Percentiles rank a stretch among this genome's conserved stretches.
phyloP scores from a whole-genome alignment of 179 eudicot genomes.

The Spergularia azorica region DNA sequence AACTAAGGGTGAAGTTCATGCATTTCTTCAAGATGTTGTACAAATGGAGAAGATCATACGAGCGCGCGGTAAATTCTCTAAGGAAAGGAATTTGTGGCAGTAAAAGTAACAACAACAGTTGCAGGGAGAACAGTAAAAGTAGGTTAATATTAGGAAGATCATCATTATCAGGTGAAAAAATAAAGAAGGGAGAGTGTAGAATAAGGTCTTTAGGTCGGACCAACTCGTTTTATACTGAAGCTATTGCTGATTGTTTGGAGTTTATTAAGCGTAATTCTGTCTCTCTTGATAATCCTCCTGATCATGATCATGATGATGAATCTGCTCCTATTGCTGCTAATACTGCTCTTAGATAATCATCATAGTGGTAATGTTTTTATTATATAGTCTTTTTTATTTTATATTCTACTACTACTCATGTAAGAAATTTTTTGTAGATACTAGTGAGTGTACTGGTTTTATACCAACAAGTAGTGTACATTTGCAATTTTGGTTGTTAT shows the following conservation, averaged over 20 bases:
- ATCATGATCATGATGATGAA: conserved; percentile 20
- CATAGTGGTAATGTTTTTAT: no score
- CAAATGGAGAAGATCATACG: conserved; percentile 33
- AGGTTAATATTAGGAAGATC: conserved; percentile 1
- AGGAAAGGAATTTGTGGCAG: conserved; percentile 22
- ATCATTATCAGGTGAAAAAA: not conserved
- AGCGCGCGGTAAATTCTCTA: conserved; percentile 26
- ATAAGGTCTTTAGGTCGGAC: conserved; percentile 42
- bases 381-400: no score
- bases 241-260: conserved; percentile 78
- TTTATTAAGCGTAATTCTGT: conserved; percentile 65
- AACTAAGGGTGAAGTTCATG: conserved; percentile 35
- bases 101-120: no score
- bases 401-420: no score
- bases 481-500: no score
- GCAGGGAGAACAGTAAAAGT: conserved; percentile 10
- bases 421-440: no score
- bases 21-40: conserved; percentile 32
- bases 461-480: no score
- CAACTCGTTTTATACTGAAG: conserved; percentile 67
- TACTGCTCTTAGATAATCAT: no score
- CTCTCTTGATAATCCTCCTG: conserved; percentile 44
- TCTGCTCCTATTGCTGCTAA: not conserved
- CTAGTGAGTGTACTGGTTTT: no score
- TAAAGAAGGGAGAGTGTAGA: conserved; percentile 19